A percentile compares a stretch with the other conserved stretches of the same genome.
These are phyloP conservation scores for Colletotrichum abscissum DNA, from an alignment of 2,329 filamentous ascomycete genomes.

Conservation along the genomic window DNA sequence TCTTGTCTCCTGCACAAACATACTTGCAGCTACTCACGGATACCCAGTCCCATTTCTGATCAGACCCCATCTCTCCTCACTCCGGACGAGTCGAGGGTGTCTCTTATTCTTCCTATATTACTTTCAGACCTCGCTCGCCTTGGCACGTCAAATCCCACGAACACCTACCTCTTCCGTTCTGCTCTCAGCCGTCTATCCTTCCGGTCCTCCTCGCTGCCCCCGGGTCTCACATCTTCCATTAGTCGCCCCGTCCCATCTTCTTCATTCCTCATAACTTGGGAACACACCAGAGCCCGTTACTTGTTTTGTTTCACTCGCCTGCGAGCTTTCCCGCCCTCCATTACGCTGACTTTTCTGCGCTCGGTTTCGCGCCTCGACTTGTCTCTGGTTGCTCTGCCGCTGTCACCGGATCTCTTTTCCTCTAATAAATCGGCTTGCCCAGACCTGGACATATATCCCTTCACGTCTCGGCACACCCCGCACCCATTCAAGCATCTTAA, in stretches of 20 bases:
- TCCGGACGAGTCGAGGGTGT: not conserved
- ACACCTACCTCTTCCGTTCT: not conserved
- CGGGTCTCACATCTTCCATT: not conserved
- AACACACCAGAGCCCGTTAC: conserved; percentile 26
- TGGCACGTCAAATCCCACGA: conserved; percentile 27
- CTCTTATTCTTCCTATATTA: conserved; percentile 9
- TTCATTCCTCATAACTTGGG: conserved; percentile 18
- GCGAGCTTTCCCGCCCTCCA: conserved; percentile 21
- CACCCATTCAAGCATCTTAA: not conserved
- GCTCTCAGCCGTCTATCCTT: not conserved
- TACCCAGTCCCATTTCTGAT: not conserved
- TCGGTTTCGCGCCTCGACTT: conserved; percentile 15
- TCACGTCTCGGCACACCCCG: not conserved
- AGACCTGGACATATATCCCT: conserved; percentile 19
- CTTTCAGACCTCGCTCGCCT: conserved; percentile 21
- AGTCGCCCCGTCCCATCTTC: conserved; percentile 19
- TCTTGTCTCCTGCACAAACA: not conserved
- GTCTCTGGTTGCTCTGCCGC: conserved; percentile 1
- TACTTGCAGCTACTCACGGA: not conserved
- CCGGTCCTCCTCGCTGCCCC: not conserved
- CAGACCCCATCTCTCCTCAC: not conserved
- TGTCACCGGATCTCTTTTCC: not conserved
- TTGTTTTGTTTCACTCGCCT: conserved; percentile 35
- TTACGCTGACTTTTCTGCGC: not conserved
- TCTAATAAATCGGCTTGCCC: conserved; percentile 26